A percentile compares a stretch with the other conserved stretches of the same genome.
phyloP scores from a whole-genome alignment of 1,284 basidiomycete species.

The Malassezia dermatis region DNA sequence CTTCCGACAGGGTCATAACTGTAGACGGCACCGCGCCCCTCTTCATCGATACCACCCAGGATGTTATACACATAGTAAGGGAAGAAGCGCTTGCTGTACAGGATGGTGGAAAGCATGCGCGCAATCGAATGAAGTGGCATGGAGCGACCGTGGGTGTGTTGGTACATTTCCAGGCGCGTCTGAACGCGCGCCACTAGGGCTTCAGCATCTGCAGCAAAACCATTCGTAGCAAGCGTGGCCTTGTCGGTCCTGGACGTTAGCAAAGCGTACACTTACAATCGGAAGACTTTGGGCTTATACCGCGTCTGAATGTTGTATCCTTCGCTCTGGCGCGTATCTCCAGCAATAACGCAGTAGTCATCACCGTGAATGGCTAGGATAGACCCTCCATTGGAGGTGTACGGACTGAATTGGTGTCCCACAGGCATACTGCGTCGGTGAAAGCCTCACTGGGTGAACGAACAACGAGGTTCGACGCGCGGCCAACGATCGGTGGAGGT shows the following conservation, averaged over 20 bases:
- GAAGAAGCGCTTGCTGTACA: constrained; percentile 47
- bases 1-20: constrained; percentile 45
- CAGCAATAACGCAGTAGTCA: constrained; percentile 46
- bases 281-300: constrained; percentile 48
- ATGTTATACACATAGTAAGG: constrained; percentile 49
- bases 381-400: constrained; percentile 43
- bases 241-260: constrained; percentile 27
- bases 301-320: constrained; percentile 48
- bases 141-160: constrained; percentile 38
- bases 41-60: constrained; percentile 45
- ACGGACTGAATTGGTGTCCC: constrained; percentile 44
- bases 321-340: constrained; percentile 42
- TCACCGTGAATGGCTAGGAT: constrained; percentile 44
- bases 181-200: constrained; percentile 37
- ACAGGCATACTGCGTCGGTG: constrained; percentile 15
- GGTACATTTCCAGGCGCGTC: constrained; percentile 43
- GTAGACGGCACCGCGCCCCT: constrained; percentile 46
- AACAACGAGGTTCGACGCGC: background rate
- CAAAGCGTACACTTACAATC: constrained; percentile 20
- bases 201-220: constrained; percentile 45
- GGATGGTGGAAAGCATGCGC: constrained; percentile 43
- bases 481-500: constrained; percentile 8
- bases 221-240: constrained; percentile 43
- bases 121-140: constrained; percentile 46
- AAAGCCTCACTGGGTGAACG: background rate